Percentiles rank a stretch among this genome's conserved stretches.
phyloP scores from a whole-genome alignment of 208 protist genomes.

The Trypanosoma avium region DNA sequence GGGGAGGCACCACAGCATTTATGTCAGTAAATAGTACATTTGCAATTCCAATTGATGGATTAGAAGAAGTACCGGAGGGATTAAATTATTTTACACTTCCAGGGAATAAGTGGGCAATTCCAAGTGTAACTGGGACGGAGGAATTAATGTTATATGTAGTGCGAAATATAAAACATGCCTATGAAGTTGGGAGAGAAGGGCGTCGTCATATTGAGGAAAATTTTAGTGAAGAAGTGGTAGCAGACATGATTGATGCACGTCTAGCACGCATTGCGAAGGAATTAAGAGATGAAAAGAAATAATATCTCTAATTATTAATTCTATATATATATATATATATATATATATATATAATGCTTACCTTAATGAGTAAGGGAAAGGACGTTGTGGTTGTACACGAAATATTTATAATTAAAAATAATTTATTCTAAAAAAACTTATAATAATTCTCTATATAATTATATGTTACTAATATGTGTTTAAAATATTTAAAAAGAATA shows the following conservation, averaged over 20 bases:
- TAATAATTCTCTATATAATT: too few species aligned
- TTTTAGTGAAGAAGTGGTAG: conserved; percentile 45
- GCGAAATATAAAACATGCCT: conserved; percentile 32
- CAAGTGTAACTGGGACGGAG: conserved; percentile 27
- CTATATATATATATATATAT: not conserved
- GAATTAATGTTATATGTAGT: conserved; percentile 40
- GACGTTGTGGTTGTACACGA: too few species aligned
- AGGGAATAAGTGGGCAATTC: conserved; percentile 40
- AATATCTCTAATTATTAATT: not conserved
- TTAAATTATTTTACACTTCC: conserved; percentile 20
- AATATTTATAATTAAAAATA: too few species aligned
- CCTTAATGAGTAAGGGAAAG: too few species aligned
- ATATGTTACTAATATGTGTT: too few species aligned
- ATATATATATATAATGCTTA: too few species aligned
- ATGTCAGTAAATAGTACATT: conserved; percentile 37
- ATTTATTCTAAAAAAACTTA: too few species aligned
- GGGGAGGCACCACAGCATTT: conserved; percentile 37
- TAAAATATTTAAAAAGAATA: too few species aligned
- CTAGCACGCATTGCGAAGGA: not conserved
- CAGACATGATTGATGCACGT: conserved; percentile 32
- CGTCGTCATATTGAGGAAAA: conserved; percentile 21
- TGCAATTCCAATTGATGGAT: conserved; percentile 45
- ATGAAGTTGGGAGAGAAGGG: conserved; percentile 29
- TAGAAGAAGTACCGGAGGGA: conserved; percentile 34
- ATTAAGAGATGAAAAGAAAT: not conserved